Percentiles rank a stretch among this genome's conserved stretches.
Evolutionary conservation across 257 asterid species (phyloP).

Genomic region (Forsythia suspensa): DNA sequence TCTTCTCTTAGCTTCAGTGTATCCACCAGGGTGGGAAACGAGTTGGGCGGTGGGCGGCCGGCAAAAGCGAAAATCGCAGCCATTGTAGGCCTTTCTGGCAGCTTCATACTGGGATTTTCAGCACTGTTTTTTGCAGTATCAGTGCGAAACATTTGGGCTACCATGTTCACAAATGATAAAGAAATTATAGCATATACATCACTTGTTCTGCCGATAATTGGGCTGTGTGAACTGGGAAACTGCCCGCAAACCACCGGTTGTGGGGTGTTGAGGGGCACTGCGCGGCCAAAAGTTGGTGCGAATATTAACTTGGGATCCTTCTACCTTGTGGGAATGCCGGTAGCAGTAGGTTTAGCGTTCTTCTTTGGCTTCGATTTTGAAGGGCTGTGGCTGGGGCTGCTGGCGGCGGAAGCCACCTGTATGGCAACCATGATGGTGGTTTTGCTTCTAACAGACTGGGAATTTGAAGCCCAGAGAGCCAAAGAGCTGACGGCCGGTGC

Average conservation of each 20-base stretch:
- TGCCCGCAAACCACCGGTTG: conserved; percentile 96
- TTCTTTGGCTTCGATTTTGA: conserved; percentile 52
- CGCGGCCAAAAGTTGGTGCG: conserved; percentile 84
- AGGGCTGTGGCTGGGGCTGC: conserved; percentile 81
- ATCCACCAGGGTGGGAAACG: conserved; percentile 77
- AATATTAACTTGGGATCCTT: conserved; percentile 77
- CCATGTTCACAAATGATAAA: conserved; percentile 63
- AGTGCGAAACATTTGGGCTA: conserved; percentile 65
- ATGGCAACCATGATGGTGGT: conserved; percentile 68
- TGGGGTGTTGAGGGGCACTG: conserved; percentile 80
- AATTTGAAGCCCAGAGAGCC: conserved; percentile 59
- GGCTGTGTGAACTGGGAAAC: conserved; percentile 84
- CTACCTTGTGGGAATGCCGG: conserved; percentile 78
- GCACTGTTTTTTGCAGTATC: conserved; percentile 61
- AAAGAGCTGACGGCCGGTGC: conserved; percentile 47
- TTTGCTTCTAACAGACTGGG: conserved; percentile 69
- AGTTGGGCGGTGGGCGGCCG: conserved; percentile 61
- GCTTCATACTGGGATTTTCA: conserved; percentile 54
- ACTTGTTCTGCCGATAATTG: conserved; percentile 65
- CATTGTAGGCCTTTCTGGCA: conserved; percentile 49
- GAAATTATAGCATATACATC: conserved; percentile 65
- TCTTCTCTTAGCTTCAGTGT: conserved; percentile 74
- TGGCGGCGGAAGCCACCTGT: conserved; percentile 81
- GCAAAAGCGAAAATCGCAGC: conserved; percentile 60
- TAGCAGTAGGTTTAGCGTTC: conserved; percentile 64